Evolutionary conservation across 768 basidiomycete species (phyloP).

Genomic region (Mycena rosella): DNA sequence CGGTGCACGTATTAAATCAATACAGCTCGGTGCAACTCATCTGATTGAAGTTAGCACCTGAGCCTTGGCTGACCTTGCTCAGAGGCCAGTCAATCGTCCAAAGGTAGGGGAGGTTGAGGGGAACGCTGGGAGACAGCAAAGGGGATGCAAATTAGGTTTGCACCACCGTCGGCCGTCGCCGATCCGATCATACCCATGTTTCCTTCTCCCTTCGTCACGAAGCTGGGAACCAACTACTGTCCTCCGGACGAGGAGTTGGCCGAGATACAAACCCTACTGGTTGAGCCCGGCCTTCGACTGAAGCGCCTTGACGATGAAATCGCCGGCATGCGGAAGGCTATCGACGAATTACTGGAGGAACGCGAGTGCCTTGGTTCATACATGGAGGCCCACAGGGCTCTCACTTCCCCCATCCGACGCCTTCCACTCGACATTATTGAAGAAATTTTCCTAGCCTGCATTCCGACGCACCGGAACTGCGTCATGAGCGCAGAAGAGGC

Average conservation of each 20-base stretch:
- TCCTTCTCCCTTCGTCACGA: constrained; percentile 19
- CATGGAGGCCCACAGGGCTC: constrained; percentile 6
- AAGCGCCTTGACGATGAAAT: constrained; percentile 10
- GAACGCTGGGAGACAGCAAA: too few species aligned
- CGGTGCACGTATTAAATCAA: too few species aligned
- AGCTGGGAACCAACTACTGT: constrained; percentile 21
- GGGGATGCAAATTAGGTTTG: too few species aligned
- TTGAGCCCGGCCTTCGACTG: neutral
- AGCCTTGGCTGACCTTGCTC: too few species aligned
- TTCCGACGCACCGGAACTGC: constrained; percentile 24
- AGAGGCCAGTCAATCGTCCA: too few species aligned
- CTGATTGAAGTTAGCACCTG: too few species aligned
- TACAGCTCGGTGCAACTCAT: too few species aligned
- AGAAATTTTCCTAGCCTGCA: constrained; percentile 29
- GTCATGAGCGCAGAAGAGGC: constrained; percentile 24
- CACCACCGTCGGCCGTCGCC: too few species aligned
- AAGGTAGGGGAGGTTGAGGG: too few species aligned
- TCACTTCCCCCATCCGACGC: constrained; percentile 3
- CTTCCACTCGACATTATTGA: constrained; percentile 14
- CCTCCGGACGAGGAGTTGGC: constrained; percentile 2
- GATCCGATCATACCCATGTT: too few species aligned
- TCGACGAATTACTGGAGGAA: constrained; percentile 5
- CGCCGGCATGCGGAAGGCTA: neutral
- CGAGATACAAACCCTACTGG: constrained; percentile 14
- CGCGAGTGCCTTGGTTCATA: neutral